Conservation (phyloP, 2,329 filamentous ascomycete species). For the Colletotrichum sp. region DNA sequence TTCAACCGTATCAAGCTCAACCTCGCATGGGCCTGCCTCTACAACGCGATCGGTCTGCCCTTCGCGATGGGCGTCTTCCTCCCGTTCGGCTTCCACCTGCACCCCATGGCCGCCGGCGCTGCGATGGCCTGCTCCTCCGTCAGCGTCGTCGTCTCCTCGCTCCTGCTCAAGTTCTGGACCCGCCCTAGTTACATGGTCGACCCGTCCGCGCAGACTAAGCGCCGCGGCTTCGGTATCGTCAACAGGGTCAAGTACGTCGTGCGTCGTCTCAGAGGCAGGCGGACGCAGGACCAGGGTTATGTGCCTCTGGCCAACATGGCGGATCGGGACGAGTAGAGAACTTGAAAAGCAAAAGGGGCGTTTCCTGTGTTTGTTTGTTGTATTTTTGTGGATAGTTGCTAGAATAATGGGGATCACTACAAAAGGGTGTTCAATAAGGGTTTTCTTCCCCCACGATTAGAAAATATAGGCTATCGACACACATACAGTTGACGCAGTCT, state of each 20-base stretch:
- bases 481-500: background rate
- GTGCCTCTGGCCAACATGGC: constrained; percentile 59
- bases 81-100: constrained; percentile 84
- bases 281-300: constrained; percentile 59
- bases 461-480: background rate
- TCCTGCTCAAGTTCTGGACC: constrained; percentile 87
- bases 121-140: constrained; percentile 94
- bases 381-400: background rate
- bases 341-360: background rate
- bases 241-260: constrained; percentile 47
- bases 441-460: background rate
- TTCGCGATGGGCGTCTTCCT: constrained; percentile 98
- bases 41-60: constrained; percentile 89
- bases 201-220: constrained; percentile 64
- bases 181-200: constrained; percentile 88
- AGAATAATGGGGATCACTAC: background rate
- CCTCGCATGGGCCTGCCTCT: constrained; percentile 88
- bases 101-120: constrained; percentile 92
- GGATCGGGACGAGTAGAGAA: constrained; percentile 35
- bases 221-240: constrained; percentile 47
- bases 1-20: constrained; percentile 95
- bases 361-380: background rate
- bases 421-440: background rate
- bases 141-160: constrained; percentile 82
- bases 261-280: constrained; percentile 37